phyloP scores from a whole-genome alignment of 768 basidiomycete genomes.

The Cystobasidium tubakii region DNA sequence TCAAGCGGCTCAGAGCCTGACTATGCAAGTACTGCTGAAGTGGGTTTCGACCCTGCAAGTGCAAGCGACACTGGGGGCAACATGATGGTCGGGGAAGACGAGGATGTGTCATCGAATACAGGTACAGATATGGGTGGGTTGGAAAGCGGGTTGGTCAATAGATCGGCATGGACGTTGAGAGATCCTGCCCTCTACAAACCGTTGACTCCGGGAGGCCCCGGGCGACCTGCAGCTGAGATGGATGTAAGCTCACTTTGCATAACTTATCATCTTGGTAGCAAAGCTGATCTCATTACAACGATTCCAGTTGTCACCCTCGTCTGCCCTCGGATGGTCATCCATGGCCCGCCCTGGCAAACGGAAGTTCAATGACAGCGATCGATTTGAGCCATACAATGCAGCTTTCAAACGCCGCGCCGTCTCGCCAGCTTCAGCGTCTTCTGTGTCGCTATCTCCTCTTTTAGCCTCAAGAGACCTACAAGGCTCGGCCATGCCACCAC shows the following conservation, averaged over 20 bases:
- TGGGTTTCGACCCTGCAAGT: not conserved
- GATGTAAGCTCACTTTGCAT: constrained; percentile 5
- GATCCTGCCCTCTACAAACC: constrained; percentile 17
- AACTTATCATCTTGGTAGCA: not conserved
- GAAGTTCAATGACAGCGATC: constrained; percentile 39
- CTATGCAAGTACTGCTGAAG: constrained; percentile 16
- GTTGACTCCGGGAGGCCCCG: not conserved
- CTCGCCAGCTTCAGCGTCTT: constrained; percentile 36
- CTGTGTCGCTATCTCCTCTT: constrained; percentile 32
- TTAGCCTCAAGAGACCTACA: not conserved
- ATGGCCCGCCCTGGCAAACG: constrained; percentile 41
- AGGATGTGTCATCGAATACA: not conserved
- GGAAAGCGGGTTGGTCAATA: constrained; percentile 2
- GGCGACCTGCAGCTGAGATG: not conserved
- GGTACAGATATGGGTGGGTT: not conserved
- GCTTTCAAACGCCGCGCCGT: constrained; percentile 46
- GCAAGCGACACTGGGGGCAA: not conserved
- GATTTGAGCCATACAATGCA: constrained; percentile 44
- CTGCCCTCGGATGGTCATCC: constrained; percentile 37
- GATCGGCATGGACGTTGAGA: constrained; percentile 6
- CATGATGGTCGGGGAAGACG: constrained; percentile 1
- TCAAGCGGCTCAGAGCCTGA: constrained; percentile 19
- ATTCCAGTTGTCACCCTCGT: constrained; percentile 20
- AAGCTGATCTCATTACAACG: too few relatives aligned
- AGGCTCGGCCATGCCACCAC: not conserved